phyloP scores from a whole-genome alignment of 225 moss, liverwort and hornwort genomes.

The Physcomitrium patens region DNA sequence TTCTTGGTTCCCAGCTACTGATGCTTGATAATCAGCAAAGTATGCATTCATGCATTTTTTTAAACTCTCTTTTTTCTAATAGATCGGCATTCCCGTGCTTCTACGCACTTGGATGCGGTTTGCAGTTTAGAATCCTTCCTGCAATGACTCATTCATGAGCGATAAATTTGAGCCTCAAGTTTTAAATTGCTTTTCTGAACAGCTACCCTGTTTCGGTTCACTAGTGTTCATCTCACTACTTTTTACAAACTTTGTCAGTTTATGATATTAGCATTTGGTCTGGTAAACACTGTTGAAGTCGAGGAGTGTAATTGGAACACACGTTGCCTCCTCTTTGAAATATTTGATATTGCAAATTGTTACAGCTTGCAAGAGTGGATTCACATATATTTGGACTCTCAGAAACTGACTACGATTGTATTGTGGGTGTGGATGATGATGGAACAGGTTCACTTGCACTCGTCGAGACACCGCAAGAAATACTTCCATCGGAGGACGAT shows the following conservation, averaged over 20 bases:
- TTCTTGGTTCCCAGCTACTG: conserved; percentile 51
- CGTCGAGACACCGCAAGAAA: conserved; percentile 38
- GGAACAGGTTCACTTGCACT: conserved; percentile 40
- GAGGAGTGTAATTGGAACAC: background rate
- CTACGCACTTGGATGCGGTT: conserved; percentile 1
- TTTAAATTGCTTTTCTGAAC: background rate
- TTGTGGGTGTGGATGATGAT: conserved; percentile 48
- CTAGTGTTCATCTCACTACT: too few species aligned
- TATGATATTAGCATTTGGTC: too few species aligned
- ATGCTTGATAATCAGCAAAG: conserved; percentile 52
- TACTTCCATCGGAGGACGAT: conserved; percentile 42
- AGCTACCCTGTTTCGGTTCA: too few species aligned
- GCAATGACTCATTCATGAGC: conserved; percentile 9
- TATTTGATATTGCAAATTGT: background rate
- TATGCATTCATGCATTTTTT: background rate
- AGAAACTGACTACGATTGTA: conserved; percentile 32
- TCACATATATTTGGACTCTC: conserved; percentile 20
- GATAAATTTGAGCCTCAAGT: conserved; percentile 7
- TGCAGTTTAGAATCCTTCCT: background rate
- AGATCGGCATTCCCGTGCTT: background rate
- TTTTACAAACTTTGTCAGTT: too few species aligned
- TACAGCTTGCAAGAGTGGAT: conserved; percentile 5
- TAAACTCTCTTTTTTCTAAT: background rate
- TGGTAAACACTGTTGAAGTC: too few species aligned
- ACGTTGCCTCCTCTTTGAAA: background rate